Base-by-base conservation (phyloP, 805 yeast species). In the Schizosaccharomyces octosporus region DNA sequence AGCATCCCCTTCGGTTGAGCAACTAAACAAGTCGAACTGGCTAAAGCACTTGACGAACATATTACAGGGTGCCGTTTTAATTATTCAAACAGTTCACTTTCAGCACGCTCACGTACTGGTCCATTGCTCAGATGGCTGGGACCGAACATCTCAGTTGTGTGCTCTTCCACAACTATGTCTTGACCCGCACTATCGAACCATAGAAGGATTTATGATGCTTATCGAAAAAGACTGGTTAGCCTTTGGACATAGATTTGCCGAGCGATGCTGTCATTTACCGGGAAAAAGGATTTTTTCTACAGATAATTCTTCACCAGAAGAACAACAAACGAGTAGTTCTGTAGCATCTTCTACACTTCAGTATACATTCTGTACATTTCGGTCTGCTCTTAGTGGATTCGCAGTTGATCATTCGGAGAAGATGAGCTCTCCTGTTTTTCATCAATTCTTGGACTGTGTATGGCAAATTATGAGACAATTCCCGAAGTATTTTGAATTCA, bases 91-190 rank as follows among this genome's bases (percentile, higher is more conserved):
- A n/a, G 78, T 93, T 27, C 85, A 86, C 61, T 79, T 83, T 66
- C 87, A 87, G 70, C 81, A 82, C 64, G 84, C 93, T 21, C 94
- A 90, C 69, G 77, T 90, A 3, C 69, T 93, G 9, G 78, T 93
- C 5, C 98, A 93, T 73, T 93, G 98, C 70, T 87, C 97, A 0
- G 98, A 93, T 73, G 98, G 98, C 0, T 93, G 98, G 98, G 98
- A 93, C 69, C 75, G 98, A 63, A 93, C 98, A 0, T 81, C 97
- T 0, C 97, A 93, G 69, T 79, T 89, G 1, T 78, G 88, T 5
- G 83, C 95, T 1, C 73, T 93, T 64, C 80, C 89, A 29, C 90
- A 90, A 71, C 72, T 93, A 4, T 86, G 95, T 68, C 74, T 89
- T 7, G 97, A 93, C 70, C 97, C 97, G 0, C 87, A 80, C 69